phyloP scores from a whole-genome alignment of 352 stramenopile genomes.

The Globisporangium lucens region DNA sequence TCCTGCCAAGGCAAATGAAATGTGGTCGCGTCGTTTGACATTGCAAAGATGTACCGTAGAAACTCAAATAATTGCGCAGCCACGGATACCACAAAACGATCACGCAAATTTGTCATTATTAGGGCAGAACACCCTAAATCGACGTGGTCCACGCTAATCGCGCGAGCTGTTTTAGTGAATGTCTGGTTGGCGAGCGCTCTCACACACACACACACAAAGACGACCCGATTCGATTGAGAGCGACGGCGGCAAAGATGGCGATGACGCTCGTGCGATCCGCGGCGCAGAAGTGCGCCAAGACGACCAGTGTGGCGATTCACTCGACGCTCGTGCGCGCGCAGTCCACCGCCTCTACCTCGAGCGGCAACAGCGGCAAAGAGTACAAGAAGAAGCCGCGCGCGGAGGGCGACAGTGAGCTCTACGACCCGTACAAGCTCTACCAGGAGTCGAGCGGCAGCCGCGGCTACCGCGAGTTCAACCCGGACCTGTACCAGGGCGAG shows the following conservation, averaged over 20 bases:
- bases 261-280: conserved; percentile 44
- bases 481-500: conserved; percentile 52
- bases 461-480: conserved; percentile 81
- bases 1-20: background rate
- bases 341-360: conserved; percentile 3
- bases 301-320: conserved; percentile 24
- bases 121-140: too few relatives aligned
- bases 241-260: conserved; percentile 25
- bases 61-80: too few relatives aligned
- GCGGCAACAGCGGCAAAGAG: conserved; percentile 11
- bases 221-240: background rate
- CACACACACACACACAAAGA: background rate
- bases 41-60: too few relatives aligned
- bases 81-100: too few relatives aligned
- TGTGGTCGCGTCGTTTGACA: background rate
- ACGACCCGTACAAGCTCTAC: conserved; percentile 83
- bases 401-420: conserved; percentile 36
- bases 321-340: conserved; percentile 9
- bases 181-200: background rate
- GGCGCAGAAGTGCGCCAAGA: conserved; percentile 20
- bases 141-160: too few relatives aligned
- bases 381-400: conserved; percentile 22
- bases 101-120: too few relatives aligned
- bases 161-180: background rate
- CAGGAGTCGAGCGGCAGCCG: conserved; percentile 62